phyloP scores from a whole-genome alignment of 179 eudicot genomes.

The Silene vulgaris region DNA sequence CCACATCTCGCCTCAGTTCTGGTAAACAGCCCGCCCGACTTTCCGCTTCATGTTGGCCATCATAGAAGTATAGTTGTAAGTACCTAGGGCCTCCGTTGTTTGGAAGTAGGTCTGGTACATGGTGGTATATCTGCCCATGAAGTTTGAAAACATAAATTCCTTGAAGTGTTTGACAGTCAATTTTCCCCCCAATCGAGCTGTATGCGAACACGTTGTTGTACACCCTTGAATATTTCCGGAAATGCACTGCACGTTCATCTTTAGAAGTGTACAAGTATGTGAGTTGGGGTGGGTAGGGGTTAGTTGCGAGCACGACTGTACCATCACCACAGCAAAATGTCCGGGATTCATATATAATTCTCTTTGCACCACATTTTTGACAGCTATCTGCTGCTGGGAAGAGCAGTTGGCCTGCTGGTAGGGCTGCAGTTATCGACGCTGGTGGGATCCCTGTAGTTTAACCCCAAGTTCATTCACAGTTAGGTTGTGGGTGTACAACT shows the following conservation, averaged over 20 bases:
- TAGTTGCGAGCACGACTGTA: neutral
- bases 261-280: neutral
- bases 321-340: constrained; percentile 11
- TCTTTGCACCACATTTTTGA: neutral
- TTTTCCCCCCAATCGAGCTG: too few species aligned
- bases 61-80: constrained; percentile 8
- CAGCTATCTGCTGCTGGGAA: neutral
- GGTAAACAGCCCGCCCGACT: neutral
- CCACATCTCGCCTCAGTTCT: neutral
- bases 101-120: neutral
- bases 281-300: neutral
- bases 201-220: too few species aligned
- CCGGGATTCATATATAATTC: neutral
- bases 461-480: too few species aligned
- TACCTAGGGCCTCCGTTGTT: neutral
- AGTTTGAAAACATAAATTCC: constrained; percentile 12
- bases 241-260: neutral
- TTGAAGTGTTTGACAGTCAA: neutral
- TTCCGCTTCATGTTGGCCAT: neutral
- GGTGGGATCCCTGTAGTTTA: too few species aligned
- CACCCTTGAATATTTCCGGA: neutral
- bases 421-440: too few species aligned
- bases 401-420: too few species aligned
- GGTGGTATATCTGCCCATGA: neutral
- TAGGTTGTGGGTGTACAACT: too few species aligned